Conservation (phyloP, 306 rosid genomes). For the Sesbania bispinosa region DNA sequence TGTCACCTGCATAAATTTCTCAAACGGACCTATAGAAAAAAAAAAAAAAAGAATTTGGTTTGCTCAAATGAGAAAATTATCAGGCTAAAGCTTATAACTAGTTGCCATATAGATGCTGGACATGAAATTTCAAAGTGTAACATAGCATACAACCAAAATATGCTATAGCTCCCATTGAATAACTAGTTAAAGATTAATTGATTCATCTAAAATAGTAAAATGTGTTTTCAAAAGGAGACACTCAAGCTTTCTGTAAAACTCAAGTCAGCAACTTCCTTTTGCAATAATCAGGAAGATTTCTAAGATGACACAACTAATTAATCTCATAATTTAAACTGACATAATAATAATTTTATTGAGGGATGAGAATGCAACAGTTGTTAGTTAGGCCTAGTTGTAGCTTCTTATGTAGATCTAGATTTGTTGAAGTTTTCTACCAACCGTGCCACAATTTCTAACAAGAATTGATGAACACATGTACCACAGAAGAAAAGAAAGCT, state of each 20-base stretch:
- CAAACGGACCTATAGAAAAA: constrained; percentile 41
- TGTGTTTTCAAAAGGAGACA: background rate
- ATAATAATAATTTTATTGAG: background rate
- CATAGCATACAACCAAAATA: background rate
- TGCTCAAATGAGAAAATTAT: background rate
- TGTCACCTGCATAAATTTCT: constrained; percentile 50
- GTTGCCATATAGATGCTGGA: background rate
- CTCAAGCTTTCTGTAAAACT: background rate
- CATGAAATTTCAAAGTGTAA: background rate
- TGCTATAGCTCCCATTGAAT: background rate
- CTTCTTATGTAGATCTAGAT: background rate
- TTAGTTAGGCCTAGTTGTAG: background rate
- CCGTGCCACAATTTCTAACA: background rate
- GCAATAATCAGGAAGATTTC: background rate
- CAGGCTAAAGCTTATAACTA: background rate
- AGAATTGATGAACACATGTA: background rate
- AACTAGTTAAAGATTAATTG: no score
- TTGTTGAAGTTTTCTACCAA: background rate
- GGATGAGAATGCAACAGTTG: background rate
- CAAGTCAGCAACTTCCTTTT: background rate
- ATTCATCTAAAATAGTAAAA: background rate
- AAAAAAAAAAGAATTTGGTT: background rate
- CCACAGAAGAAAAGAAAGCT: background rate
- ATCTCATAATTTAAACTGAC: background rate
- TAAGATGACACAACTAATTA: background rate